Percentiles rank a stretch among this genome's conserved stretches.
Evolutionary conservation across 257 asterid species (phyloP).

Genomic region (Nyctanthes arbortristis): DNA sequence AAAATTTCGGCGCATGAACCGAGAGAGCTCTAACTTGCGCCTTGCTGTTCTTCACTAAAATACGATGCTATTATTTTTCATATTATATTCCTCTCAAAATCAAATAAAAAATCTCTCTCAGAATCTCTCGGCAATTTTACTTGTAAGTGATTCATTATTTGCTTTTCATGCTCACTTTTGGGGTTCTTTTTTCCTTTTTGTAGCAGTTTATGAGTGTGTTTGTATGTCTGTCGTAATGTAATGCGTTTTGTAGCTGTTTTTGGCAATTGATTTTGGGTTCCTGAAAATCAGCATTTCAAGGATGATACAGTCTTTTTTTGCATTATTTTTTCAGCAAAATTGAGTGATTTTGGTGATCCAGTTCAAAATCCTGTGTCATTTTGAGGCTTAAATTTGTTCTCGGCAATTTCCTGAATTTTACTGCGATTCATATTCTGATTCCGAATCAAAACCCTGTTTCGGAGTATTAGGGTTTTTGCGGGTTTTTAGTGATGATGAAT

Average conservation of each 20-base stretch:
- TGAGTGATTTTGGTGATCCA: conserved; percentile 17
- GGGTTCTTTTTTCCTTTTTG: background rate
- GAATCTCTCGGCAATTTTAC: background rate
- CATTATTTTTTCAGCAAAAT: conserved; percentile 11
- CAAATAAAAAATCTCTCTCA: background rate
- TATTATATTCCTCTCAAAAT: background rate
- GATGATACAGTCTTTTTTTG: conserved; percentile 1
- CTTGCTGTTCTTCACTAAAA: background rate
- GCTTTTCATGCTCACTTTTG: background rate
- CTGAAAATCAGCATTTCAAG: conserved; percentile 23
- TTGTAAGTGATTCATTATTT: background rate
- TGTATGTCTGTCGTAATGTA: background rate
- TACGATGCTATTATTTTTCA: background rate
- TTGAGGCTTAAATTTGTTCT: conserved; percentile 4
- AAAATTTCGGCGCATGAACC: background rate
- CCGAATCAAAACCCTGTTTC: conserved; percentile 11
- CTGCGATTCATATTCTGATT: conserved; percentile 6
- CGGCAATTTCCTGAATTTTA: conserved; percentile 2
- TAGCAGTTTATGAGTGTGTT: background rate
- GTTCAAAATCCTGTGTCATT: background rate
- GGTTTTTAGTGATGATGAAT: conserved; percentile 3
- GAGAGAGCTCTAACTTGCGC: background rate
- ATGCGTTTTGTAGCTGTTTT: background rate
- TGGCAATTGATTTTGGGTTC: conserved; percentile 1
- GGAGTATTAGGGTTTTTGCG: conserved; percentile 16